Percentiles rank a stretch among this genome's conserved stretches.
These are phyloP conservation scores for Dipteronia dyeriana DNA, from an alignment of 345 rosid species.

Conservation along the genomic window DNA sequence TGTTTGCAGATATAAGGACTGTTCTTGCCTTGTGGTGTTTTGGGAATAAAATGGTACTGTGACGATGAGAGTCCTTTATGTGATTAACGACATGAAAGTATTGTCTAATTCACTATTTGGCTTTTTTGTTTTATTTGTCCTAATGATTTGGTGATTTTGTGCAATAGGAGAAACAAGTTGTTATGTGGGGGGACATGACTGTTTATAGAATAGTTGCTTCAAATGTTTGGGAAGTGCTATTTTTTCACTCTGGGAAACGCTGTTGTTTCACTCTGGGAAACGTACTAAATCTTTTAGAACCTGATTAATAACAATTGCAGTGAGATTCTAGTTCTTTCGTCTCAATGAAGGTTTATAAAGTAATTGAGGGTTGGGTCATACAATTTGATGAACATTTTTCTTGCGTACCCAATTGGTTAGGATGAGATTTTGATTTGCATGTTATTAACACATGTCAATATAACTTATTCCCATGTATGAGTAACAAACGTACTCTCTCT, in stretches of 20 bases:
- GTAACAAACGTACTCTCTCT: not conserved
- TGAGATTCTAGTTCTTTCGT: not conserved
- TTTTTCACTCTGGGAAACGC: not conserved
- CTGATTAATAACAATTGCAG: not conserved
- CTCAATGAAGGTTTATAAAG: not conserved
- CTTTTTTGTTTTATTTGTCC: not conserved
- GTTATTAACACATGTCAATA: not conserved
- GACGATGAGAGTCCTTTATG: not conserved
- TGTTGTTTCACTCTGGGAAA: not conserved
- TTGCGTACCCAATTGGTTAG: not conserved
- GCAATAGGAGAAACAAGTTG: not conserved
- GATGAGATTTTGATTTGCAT: constrained; percentile 9
- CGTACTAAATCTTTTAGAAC: constrained; percentile 4
- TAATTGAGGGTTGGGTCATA: not conserved
- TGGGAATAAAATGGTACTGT: not conserved
- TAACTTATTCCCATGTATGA: not conserved
- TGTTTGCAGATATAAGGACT: not conserved
- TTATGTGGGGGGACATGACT: not conserved
- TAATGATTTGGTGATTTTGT: not conserved
- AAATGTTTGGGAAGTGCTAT: not conserved
- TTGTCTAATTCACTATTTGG: not conserved
- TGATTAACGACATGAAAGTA: not conserved
- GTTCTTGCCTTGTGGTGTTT: not conserved
- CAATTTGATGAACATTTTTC: not conserved
- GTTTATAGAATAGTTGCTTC: not conserved